Conservation (phyloP, 2,329 filamentous ascomycete species). For the Zasmidium cellare region DNA sequence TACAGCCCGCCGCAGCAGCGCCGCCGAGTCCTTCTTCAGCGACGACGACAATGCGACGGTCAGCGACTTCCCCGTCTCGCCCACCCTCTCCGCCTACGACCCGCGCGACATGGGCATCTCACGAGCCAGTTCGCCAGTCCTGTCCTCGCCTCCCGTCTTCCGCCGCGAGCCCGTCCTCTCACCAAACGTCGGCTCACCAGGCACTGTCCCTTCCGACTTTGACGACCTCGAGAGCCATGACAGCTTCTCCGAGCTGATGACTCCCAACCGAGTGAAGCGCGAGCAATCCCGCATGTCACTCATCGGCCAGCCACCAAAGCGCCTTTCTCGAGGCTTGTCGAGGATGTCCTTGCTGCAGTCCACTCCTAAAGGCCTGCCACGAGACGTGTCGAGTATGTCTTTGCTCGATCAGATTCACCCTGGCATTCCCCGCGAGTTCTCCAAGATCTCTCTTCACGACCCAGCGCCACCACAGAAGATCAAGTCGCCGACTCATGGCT, state of each 20-base stretch:
- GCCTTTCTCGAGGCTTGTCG: slow-evolving; percentile 14
- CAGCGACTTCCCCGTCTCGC: neutral
- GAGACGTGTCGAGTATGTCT: slow-evolving; percentile 20
- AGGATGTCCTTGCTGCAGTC: slow-evolving; percentile 17
- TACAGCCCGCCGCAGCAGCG: neutral
- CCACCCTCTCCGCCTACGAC: neutral
- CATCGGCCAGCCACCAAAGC: slow-evolving; percentile 1
- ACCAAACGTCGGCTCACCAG: slow-evolving; percentile 11
- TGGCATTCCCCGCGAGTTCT: neutral
- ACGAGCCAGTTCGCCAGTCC: neutral
- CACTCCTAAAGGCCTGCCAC: slow-evolving; percentile 5
- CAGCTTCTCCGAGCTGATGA: slow-evolving; percentile 31
- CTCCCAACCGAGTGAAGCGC: slow-evolving; percentile 22
- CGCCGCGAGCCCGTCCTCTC: slow-evolving; percentile 6
- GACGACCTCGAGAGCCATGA: slow-evolving; percentile 31
- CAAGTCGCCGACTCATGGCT: slow-evolving; percentile 17
- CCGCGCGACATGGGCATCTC: neutral
- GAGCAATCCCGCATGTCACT: slow-evolving; percentile 8
- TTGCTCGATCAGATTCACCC: slow-evolving; percentile 9
- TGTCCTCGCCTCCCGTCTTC: slow-evolving; percentile 10
- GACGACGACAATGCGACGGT: neutral
- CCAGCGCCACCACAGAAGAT: slow-evolving; percentile 2
- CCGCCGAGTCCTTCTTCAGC: neutral
- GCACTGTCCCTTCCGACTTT: slow-evolving; percentile 14
- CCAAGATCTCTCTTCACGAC: neutral